These are phyloP conservation scores for Knoxdaviesia capensis DNA, from an alignment of 2,329 filamentous ascomycete species.

Conservation along the genomic window DNA sequence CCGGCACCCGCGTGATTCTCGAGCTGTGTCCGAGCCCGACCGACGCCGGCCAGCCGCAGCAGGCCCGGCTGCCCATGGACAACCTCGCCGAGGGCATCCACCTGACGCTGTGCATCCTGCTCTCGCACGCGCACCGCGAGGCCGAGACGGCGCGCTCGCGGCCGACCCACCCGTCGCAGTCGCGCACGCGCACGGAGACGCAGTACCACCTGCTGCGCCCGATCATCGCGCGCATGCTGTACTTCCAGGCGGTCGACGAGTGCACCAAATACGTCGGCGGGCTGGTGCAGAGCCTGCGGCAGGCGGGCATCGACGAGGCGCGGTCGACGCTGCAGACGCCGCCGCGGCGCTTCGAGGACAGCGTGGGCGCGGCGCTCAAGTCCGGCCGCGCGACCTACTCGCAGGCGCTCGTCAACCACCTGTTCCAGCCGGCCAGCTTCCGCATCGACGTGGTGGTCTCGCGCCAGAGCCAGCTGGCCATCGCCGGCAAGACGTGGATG, in stretches of 20 bases:
- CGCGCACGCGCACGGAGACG: constrained; percentile 16
- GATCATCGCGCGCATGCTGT: constrained; percentile 26
- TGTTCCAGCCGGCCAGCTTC: constrained; percentile 9
- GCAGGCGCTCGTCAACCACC: constrained; percentile 12
- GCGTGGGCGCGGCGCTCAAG: constrained; percentile 12
- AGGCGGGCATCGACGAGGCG: constrained; percentile 21
- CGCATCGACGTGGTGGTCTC: constrained; percentile 24
- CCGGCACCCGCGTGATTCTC: constrained; percentile 38
- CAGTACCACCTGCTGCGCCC: constrained; percentile 30
- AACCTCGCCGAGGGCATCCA: constrained; percentile 43
- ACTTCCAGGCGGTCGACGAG: constrained; percentile 18
- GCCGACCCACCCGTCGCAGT: constrained; percentile 20
- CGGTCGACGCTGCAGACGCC: constrained; percentile 21
- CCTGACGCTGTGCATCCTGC: constrained; percentile 51
- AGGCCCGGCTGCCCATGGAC: constrained; percentile 18
- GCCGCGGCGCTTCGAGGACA: constrained; percentile 11
- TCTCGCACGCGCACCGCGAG: constrained; percentile 60
- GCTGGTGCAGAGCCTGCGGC: constrained; percentile 22
- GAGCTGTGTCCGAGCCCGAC: constrained; percentile 39
- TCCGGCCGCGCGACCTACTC: constrained; percentile 19
- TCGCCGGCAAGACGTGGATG: constrained; percentile 24
- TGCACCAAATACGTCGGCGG: constrained; percentile 21
- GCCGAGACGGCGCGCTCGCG: constrained; percentile 50
- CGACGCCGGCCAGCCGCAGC: constrained; percentile 16
- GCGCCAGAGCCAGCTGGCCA: constrained; percentile 18